These are phyloP conservation scores for Chalciporus piperatus DNA, from an alignment of 768 basidiomycete genomes.

Conservation along the genomic window DNA sequence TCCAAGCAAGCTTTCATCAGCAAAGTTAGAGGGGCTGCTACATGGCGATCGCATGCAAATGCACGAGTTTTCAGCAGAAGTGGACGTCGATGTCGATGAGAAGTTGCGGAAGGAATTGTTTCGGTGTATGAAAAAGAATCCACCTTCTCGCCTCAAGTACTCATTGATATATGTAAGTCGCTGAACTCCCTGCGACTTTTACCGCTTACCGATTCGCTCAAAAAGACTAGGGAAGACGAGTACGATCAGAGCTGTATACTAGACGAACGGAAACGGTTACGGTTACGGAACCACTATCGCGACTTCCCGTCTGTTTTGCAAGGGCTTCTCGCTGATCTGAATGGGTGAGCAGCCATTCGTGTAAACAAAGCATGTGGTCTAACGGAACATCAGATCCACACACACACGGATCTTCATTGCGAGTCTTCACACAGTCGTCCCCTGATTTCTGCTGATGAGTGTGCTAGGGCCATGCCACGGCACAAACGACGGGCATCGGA, in stretches of 20 bases:
- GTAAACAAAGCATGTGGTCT: not conserved
- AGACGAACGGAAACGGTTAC: too few species aligned
- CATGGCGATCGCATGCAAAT: slow-evolving; percentile 21
- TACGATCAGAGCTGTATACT: not conserved
- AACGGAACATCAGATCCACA: slow-evolving; percentile 2
- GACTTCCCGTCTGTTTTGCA: slow-evolving; percentile 1
- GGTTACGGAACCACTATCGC: not conserved
- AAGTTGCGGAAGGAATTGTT: not conserved
- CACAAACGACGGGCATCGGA: slow-evolving; percentile 14
- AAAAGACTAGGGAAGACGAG: slow-evolving; percentile 3
- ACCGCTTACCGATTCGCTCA: not conserved
- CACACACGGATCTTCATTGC: slow-evolving; percentile 16
- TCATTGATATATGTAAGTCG: slow-evolving; percentile 2
- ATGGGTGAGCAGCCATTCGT: slow-evolving; percentile 3
- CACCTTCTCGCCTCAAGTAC: not conserved
- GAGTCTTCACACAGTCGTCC: not conserved
- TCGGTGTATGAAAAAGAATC: slow-evolving; percentile 1
- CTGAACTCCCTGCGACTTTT: not conserved
- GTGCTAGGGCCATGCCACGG: slow-evolving; percentile 8
- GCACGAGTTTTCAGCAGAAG: slow-evolving; percentile 19
- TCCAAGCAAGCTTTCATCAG: too few species aligned
- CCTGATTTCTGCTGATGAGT: not conserved
- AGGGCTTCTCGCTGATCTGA: slow-evolving; percentile 6
- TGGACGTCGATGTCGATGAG: not conserved
- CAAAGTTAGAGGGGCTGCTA: too few species aligned